phyloP scores from a whole-genome alignment of 495 filamentous ascomycete genomes.

The Aspergillus olivimuriae region DNA sequence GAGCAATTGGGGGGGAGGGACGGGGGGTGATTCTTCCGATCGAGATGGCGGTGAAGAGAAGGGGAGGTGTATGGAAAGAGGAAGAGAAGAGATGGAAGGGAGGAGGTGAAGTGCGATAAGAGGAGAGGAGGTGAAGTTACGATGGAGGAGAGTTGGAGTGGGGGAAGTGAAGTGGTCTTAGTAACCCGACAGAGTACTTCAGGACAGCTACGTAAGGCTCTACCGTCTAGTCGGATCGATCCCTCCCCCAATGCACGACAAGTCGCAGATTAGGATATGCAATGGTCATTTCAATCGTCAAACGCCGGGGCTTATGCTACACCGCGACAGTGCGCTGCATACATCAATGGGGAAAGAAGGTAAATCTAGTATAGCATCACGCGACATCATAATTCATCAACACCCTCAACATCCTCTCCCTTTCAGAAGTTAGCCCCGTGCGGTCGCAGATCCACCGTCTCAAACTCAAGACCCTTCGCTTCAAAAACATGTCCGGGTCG shows the following conservation, averaged over 20 bases:
- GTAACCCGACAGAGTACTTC: too few relatives aligned
- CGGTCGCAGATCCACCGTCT: constrained; percentile 71
- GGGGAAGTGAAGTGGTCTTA: too few relatives aligned
- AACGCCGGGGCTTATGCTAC: too few relatives aligned
- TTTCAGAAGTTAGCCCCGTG: constrained; percentile 16
- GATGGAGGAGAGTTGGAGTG: not conserved
- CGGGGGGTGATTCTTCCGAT: too few relatives aligned
- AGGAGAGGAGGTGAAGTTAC: constrained; percentile 5
- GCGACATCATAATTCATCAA: constrained; percentile 4
- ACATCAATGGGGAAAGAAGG: too few relatives aligned
- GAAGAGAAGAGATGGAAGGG: not conserved
- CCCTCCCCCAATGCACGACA: too few relatives aligned
- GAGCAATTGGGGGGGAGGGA: not conserved
- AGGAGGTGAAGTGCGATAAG: not conserved
- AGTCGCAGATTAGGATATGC: too few relatives aligned
- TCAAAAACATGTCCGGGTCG: constrained; percentile 84
- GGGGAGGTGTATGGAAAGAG: not conserved
- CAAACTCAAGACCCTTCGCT: constrained; percentile 63
- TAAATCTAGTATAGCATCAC: constrained; percentile 1
- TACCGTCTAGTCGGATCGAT: too few relatives aligned
- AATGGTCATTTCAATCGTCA: too few relatives aligned
- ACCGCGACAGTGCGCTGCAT: too few relatives aligned
- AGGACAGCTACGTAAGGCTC: too few relatives aligned
- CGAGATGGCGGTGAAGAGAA: not conserved
- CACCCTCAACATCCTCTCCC: not conserved